A percentile compares a stretch with the other conserved stretches of the same genome.
phyloP scores from a whole-genome alignment of 306 rosid species.

The Cucumis sativus region DNA sequence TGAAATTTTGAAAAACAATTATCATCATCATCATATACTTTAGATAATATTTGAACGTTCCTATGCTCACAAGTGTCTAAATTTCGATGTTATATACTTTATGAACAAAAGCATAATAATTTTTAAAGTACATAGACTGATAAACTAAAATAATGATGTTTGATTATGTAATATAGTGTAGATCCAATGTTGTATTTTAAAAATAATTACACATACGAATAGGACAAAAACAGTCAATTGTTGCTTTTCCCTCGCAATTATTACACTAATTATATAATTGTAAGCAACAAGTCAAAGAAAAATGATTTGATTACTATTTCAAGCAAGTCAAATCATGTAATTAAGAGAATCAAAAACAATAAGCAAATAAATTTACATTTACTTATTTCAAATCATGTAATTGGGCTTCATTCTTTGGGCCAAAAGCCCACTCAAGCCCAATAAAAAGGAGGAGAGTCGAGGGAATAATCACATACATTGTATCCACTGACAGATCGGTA shows the following conservation, averaged over 20 bases:
- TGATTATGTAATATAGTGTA: background rate
- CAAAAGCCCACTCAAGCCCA: background rate
- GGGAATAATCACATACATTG: conserved; percentile 37
- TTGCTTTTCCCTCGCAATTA: too few species aligned
- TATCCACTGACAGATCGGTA: conserved; percentile 87
- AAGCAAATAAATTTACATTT: background rate
- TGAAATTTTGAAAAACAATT: too few species aligned
- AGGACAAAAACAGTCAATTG: too few species aligned
- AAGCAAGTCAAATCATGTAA: background rate
- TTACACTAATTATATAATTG: too few species aligned
- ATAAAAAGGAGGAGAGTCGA: background rate
- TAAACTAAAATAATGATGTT: too few species aligned
- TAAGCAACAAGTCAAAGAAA: background rate
- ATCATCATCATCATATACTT: too few species aligned
- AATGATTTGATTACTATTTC: background rate
- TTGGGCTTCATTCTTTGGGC: background rate
- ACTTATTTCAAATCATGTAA: background rate
- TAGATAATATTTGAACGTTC: too few species aligned
- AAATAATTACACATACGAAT: background rate
- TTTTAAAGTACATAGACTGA: too few species aligned
- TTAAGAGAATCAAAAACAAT: too few species aligned
- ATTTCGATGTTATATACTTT: too few species aligned
- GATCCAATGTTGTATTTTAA: background rate
- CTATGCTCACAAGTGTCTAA: too few species aligned
- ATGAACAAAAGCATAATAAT: too few species aligned